Conservation (phyloP, 1,139 yeast species). For the Schwanniomyces etchellsii region DNA sequence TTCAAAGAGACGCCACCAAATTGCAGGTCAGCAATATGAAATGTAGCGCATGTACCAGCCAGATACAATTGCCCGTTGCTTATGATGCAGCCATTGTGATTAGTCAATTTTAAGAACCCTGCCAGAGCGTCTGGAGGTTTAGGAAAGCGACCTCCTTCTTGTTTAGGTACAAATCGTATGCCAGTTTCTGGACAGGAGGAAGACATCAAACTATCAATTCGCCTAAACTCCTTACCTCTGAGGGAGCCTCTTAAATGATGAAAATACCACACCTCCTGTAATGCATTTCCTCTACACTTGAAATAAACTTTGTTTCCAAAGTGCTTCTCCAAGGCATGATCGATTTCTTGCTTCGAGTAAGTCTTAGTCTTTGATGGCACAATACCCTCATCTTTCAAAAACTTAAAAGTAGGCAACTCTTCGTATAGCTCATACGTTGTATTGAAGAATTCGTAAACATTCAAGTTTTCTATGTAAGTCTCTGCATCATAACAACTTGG, state of each 20-base stretch:
- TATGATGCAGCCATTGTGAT: constrained; percentile 71
- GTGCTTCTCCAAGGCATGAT: constrained; percentile 53
- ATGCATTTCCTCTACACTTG: constrained; percentile 65
- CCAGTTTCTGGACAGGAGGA: constrained; percentile 68
- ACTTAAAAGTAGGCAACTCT: constrained; percentile 64
- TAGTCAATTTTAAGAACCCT: constrained; percentile 47
- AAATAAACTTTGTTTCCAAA: constrained; percentile 64
- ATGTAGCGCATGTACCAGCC: constrained; percentile 84
- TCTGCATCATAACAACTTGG: constrained; percentile 57
- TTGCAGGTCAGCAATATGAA: constrained; percentile 43
- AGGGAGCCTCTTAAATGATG: constrained; percentile 77
- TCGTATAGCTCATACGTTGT: constrained; percentile 61
- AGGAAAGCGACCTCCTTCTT: constrained; percentile 25
- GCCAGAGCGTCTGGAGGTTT: constrained; percentile 21
- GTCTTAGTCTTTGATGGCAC: constrained; percentile 56
- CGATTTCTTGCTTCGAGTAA: constrained; percentile 61
- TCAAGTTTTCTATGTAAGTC: constrained; percentile 35
- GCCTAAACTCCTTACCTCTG: constrained; percentile 55
- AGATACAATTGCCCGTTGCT: constrained; percentile 81
- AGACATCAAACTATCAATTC: constrained; percentile 51
- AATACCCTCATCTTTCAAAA: constrained; percentile 64
- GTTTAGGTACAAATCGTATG: constrained; percentile 73
- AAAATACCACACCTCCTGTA: constrained; percentile 89
- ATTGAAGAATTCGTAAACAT: constrained; percentile 75
- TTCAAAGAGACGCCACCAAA: constrained; percentile 69